Base-by-base conservation (phyloP, 148 eudicot genomes). In the Fagopyrum homotropicum region DNA sequence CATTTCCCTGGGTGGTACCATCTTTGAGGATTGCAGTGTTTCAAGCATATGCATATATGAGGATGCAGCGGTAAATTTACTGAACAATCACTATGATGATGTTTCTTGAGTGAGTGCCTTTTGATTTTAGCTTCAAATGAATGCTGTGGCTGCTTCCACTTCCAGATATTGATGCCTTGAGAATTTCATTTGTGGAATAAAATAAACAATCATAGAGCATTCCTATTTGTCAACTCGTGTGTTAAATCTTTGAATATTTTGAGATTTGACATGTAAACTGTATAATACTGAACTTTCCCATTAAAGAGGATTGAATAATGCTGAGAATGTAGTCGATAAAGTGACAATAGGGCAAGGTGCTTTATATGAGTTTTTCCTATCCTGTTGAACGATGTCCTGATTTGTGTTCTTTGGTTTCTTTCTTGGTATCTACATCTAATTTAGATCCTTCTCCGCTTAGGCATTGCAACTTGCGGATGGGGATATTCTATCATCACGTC, bases 1-100 rank as follows among this genome's bases (percentile, higher is more conserved):
- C 64, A 77, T 14, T 73, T 88, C 89, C 75, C 85, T 88, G 61
- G 97, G 94, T 77, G 99, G 99, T 72, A 83, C 84, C 77, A 89
- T 87, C 79, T 84, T 89, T 52, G 99, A 95, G 84, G 92, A 92
- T 80, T 80, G 76, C 73, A 85, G 90, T 81, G 94, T 95, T 51
- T 88, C 96, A 56, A 81, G 83, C 81, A 82, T 95, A 75, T 75
- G 76, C 59, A 78, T 90, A 30, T 90, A 90, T 76, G 83, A 92
- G 74, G 94, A 95, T 86, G 86, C 87, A 77, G 93, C 94, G 69
- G 99, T 95, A 86, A 85, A 88, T 59, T 75, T 50, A 72, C 80
- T 78, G 51, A 51, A 61, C 59, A 48, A 45, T 69, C n/a, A 40
- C 19, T 14, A 17, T 44, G 54, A 35, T 44, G 54, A 35, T 43